Conservation (phyloP, 345 rosid species). For the Rhodamnia rubescens region DNA sequence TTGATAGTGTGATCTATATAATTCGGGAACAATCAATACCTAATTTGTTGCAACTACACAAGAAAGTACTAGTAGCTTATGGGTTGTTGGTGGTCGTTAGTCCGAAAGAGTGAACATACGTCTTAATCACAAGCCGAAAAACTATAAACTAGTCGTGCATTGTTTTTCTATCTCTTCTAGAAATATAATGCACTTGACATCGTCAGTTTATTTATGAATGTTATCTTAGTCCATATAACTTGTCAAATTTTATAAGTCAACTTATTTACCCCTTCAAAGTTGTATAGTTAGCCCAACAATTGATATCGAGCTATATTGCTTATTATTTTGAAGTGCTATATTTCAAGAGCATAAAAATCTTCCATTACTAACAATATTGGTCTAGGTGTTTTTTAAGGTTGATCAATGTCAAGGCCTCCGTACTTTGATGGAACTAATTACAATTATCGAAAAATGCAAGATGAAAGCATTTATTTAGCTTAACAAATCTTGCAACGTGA, state of each 20-base stretch:
- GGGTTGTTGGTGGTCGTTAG: not conserved
- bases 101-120: accelerated
- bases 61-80: not conserved
- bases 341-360: not conserved
- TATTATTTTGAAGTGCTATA: not conserved
- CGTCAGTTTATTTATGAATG: not conserved
- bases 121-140: not conserved
- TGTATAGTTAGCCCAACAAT: not conserved
- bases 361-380: not conserved
- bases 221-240: not conserved
- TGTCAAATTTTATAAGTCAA: not conserved
- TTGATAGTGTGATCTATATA: not conserved
- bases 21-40: not conserved
- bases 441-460: too few relatives aligned
- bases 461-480: too few relatives aligned
- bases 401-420: too few relatives aligned
- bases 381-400: too few relatives aligned
- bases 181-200: not conserved
- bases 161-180: not conserved
- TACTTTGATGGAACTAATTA: too few relatives aligned
- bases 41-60: not conserved
- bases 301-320: not conserved
- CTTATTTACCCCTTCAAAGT: not conserved
- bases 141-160: not conserved
- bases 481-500: too few relatives aligned